Base-by-base conservation (phyloP, 176 grass and related monocot genomes). In the Rhynchospora breviuscula region DNA sequence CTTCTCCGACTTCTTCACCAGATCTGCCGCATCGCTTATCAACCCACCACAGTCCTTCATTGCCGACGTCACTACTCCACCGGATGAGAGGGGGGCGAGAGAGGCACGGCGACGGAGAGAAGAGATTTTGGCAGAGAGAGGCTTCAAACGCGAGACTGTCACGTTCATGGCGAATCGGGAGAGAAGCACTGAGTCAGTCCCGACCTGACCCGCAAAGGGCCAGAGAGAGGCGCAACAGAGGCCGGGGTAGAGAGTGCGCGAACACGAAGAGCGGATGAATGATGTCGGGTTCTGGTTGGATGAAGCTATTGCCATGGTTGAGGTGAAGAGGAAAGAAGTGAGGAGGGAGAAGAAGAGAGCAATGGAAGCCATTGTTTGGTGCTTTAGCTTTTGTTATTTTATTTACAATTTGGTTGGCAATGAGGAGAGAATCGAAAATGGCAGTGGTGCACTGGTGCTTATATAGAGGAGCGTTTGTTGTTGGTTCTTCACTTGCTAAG, bases 181-280 rank as follows among this genome's bases (percentile, higher is more conserved):
- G 61, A 97, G 89, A 85, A 49, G 85, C 4, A 83, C 80, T 5
- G 51, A 74, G 82, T 78, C 88, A 11, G 1, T 29, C 10, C 66
- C 47, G 79, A 97, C 13, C 7, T 44, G 21, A 23, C 11, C 6
- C 5, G 88, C 62, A 47, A 84, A 83, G 7, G 85, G 87, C 10
- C 80, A 81, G 78, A 92, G 87, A 52, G 87, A 82, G 54, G 73
- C 78, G 69, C 81, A 87, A 64, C 90, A 92, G 77, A 92, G 85
- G 0, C 26, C 71, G 2, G 77, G 74, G 62, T 86, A 86, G 0
- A 57, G 63, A 59, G 85, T 86, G 74, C 13, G 47, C 8, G 29
- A 11, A 63, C 85, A 86, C 4, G 59, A 72, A 0, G 63, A 7
- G 29, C 22, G 85, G 75, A 86, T 86, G 75, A 25, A 86, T 33